Evolutionary conservation across 257 asterid species (phyloP).

Genomic region (Solanum clarkiae): DNA sequence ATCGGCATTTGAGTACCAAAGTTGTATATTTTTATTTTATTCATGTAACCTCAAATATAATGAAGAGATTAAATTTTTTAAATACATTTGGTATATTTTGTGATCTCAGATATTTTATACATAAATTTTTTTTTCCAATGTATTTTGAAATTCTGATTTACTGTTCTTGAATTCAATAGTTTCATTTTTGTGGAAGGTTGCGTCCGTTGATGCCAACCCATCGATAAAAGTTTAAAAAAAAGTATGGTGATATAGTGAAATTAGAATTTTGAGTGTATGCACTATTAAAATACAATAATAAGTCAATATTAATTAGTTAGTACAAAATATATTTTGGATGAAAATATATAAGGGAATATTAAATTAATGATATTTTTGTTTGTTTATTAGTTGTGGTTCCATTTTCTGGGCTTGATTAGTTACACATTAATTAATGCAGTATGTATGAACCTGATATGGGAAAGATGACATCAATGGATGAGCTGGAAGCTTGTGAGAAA

Average conservation of each 20-base stretch:
- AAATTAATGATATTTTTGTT: neutral
- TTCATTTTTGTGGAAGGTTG: neutral
- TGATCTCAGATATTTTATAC: no score
- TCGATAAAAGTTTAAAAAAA: neutral
- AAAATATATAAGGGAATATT: neutral
- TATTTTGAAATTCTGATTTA: no score
- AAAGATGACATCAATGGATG: slow-evolving; percentile 1
- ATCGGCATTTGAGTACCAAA: no score
- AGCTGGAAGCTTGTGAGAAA: slow-evolving; percentile 4
- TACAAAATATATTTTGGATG: neutral
- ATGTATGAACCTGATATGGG: neutral
- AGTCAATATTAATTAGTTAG: neutral
- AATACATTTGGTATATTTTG: no score
- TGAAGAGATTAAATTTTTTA: no score
- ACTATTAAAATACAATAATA: no score
- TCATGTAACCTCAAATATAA: no score
- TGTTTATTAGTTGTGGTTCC: neutral
- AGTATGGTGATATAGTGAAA: no score
- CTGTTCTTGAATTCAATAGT: no score
- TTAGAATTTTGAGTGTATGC: no score
- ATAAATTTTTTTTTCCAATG: no score
- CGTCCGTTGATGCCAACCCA: neutral
- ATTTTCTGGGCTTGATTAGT: neutral
- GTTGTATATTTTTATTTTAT: no score
- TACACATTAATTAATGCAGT: neutral